Evolutionary conservation across 768 basidiomycete genomes (phyloP).

Genomic region (Mycena indigotica): DNA sequence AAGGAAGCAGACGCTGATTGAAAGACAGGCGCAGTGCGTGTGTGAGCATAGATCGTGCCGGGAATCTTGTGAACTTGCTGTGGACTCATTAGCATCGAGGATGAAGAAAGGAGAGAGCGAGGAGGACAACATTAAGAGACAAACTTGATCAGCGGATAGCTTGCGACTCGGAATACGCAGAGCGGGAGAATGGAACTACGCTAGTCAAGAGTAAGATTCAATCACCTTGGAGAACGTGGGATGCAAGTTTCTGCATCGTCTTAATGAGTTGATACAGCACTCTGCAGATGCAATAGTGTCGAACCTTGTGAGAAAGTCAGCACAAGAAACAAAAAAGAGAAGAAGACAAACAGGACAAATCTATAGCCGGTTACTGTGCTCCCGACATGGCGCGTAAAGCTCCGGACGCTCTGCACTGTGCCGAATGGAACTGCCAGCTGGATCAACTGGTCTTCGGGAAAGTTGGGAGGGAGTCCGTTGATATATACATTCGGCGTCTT

Average conservation of each 20-base stretch:
- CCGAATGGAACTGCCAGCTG: slow-evolving; percentile 73
- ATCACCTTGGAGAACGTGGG: slow-evolving; percentile 86
- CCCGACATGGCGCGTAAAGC: slow-evolving; percentile 83
- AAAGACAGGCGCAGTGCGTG: slow-evolving; percentile 26
- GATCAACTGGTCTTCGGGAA: slow-evolving; percentile 76
- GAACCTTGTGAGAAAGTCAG: slow-evolving; percentile 66
- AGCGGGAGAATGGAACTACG: slow-evolving; percentile 1
- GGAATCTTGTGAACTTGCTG: slow-evolving; percentile 78
- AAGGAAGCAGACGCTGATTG: slow-evolving; percentile 10
- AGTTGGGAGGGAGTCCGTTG: slow-evolving; percentile 84
- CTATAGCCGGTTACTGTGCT: slow-evolving; percentile 59
- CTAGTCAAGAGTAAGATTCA: slow-evolving; percentile 3
- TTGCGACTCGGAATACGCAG: too few species aligned
- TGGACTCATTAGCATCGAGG: not conserved
- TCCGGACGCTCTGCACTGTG: slow-evolving; percentile 72
- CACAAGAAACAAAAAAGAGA: slow-evolving; percentile 1
- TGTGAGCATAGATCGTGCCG: slow-evolving; percentile 63
- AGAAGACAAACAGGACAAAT: slow-evolving; percentile 26
- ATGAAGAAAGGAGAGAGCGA: slow-evolving; percentile 1
- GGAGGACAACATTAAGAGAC: not conserved
- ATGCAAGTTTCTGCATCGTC: slow-evolving; percentile 76
- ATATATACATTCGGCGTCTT: slow-evolving; percentile 85
- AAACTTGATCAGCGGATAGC: too few species aligned
- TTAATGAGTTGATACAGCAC: slow-evolving; percentile 69
- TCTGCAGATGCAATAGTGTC: slow-evolving; percentile 67